Percentiles rank a stretch among this genome's conserved stretches.
phyloP scores from a whole-genome alignment of 139 green algal species.

The Coelastrella sp. region DNA sequence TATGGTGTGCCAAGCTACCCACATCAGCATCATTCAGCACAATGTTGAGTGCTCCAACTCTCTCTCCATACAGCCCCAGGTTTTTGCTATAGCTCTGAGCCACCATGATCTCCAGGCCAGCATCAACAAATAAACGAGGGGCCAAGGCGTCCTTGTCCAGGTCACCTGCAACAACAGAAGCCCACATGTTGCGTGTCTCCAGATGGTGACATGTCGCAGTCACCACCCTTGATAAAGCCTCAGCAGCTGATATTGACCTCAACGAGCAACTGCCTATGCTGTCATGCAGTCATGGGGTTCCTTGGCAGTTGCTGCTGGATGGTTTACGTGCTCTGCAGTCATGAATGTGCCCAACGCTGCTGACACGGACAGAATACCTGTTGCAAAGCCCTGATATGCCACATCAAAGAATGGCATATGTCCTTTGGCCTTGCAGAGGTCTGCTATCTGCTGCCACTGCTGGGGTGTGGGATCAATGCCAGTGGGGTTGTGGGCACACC shows the following conservation, averaged over 20 bases:
- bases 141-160: constrained; percentile 94
- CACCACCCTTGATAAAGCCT: no score
- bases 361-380: constrained; percentile 17
- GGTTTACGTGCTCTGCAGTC: no score
- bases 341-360: background rate
- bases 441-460: constrained; percentile 93
- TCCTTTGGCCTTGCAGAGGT: constrained; percentile 83
- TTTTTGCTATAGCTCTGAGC: constrained; percentile 97
- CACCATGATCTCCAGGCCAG: constrained; percentile 91
- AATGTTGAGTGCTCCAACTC: constrained; percentile 92
- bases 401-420: constrained; percentile 98
- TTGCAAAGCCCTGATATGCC: constrained; percentile 91
- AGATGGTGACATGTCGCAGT: no score
- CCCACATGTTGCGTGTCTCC: background rate
- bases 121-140: constrained; percentile 88
- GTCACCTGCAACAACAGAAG: constrained; percentile 63
- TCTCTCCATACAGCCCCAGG: constrained; percentile 97
- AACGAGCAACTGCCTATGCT: no score
- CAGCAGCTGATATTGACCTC: no score
- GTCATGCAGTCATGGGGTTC: no score
- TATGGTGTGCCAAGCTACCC: background rate
- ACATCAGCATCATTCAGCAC: constrained; percentile 74
- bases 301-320: no score
- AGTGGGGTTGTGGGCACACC: constrained; percentile 98
- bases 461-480: constrained; percentile 96